Evolutionary conservation across 1,284 basidiomycete genomes (phyloP), one percentile per base, ranked within the genome.

Genomic region (Sparassis latifolia): DNA sequence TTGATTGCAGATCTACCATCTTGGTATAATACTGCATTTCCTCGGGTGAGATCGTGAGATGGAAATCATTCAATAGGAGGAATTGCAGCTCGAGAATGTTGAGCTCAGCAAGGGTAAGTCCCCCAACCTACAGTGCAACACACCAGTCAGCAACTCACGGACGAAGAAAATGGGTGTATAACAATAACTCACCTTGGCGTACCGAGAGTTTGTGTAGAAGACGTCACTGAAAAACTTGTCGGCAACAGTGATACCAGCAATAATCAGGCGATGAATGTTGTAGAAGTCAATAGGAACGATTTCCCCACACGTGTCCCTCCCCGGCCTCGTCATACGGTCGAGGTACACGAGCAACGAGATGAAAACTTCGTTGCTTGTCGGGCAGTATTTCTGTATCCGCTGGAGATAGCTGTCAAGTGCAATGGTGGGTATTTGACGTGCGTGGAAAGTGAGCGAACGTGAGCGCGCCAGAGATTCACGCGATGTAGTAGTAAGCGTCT

Each of bases 201-300:
- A 99, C 37, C 96, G 79, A 31, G 95, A 97, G 64, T 99, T 99
- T n/a, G 96, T 98, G 71, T 99, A 98, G 64, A 99, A 99, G 7
- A 99, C 94, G 67, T 99, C 96, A 53, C 89, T 93, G 68, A 98
- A 98, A 68, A 99, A 99, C 69, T 99, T 99, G 75, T 90, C 94
- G 20, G 96, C 95, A 6, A 99, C 96, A 2, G 96, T 98, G 30
- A 99, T 89, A 3, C 96, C 96, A 1, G 96, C 95, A 58, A 99
- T 98, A 62, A 99, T 90, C 43, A 99, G 39, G 74, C 69, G 81
- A 69, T 99, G 96, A 30, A 99, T 89, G 64, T 99, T 99, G 72
- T 87, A 99, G 53, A 89, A 92, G 70, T 99, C 96, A 64, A 99
- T 97, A 20, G 95, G 89, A 63, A 99, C 97, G 1, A 85, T 80